Base-by-base conservation (phyloP, 345 rosid genomes). In the Populus alba region DNA sequence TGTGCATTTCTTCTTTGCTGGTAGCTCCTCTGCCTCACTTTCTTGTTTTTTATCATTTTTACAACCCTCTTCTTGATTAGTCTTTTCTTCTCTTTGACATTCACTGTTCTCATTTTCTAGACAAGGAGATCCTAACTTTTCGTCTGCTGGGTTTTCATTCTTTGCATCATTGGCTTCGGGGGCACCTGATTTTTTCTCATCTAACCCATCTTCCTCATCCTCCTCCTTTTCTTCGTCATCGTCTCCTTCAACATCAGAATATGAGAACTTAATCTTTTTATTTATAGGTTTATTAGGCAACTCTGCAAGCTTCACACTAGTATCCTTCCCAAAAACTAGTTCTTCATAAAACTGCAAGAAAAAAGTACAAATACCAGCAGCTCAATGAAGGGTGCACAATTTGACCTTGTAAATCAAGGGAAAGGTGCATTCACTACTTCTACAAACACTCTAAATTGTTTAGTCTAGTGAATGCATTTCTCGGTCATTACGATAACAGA, bases 271-370 rank as follows among this genome's bases (percentile, higher is more conserved):
- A 70, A 91, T 94, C 83, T 94, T 94, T 83, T 92, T 94, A 88
- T 91, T 92, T 16, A 75, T 61, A 49, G 96, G 95, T 78, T 91
- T 89, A 73, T 72, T 65, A 8, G 87, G 79, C 70, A 81, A 63
- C 81, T 86, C 89, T 33, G 83, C 72, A 77, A 79, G 66, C 17
- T 87, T 83, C 53, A 38, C 75, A 75, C 78, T 80, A 17, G 88
- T 23, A 80, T 66, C 88, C 76, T 85, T 86, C 74, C 91, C 92
- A 55, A 84, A 79, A 37, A 90, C 63, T 57, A 95, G 86, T 88
- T 95, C 99, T 84, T 95, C 98, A 74, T 83, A 91, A 80, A 93
- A 93, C 99, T 95, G 87, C 51, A 41, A 75, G 65, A 62, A n/a
- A n/a, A 71, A 27, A 70, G 39, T 17, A 1, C 59, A 62, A 78